Base-by-base conservation (phyloP, 2,329 filamentous ascomycete genomes). In the Scytalidium sp. region DNA sequence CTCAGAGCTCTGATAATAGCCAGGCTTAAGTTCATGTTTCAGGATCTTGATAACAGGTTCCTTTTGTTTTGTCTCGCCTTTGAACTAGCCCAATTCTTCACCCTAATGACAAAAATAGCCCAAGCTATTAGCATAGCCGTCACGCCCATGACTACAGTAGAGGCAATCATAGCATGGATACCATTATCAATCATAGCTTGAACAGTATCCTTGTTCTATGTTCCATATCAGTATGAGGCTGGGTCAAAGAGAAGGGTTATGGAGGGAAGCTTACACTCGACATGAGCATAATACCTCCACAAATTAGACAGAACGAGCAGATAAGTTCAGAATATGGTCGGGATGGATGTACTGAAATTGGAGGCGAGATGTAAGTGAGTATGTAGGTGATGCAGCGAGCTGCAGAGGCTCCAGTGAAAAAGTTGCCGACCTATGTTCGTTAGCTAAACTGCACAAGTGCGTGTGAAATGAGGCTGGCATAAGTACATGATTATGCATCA, bases 131-230 rank as follows among this genome's bases (percentile, higher is more conserved):
- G 21, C 41, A 27, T 45, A 23, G 47, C 42, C 19, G 47, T 49
- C 41, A 45, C 25, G 40, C 47, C 41, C 47, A 49, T 49, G 23
- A 25, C 45, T 32, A 49, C 41, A 32, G 41, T 49, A 20, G 47
- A 41, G 32, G 45, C 42, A 29, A 45, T 17, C 41, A 49, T 49
- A 21, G 41, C 41, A 45, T 44, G 44, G 41, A 49, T 39, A 43
- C 42, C 27, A 19, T 47, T 50, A 20, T 50, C 44, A 50, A 47
- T 47, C 49, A 50, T 50, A 22, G 49, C 46, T 39, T 50, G 49
- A 9, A 51, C 45, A 20, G 49, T 51, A 36, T 51, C 49, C 44
- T 45, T 39, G 49, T 51, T 51, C 49, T 51, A 17, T 48, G 40
- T 23, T 47, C 39, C n/a, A 29, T 19, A 25, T 47, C 45, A 50